Evolutionary conservation across 2,329 filamentous ascomycete species (phyloP), one percentile per base, ranked within the genome.

Genomic region (Colletotrichum tabaci): DNA sequence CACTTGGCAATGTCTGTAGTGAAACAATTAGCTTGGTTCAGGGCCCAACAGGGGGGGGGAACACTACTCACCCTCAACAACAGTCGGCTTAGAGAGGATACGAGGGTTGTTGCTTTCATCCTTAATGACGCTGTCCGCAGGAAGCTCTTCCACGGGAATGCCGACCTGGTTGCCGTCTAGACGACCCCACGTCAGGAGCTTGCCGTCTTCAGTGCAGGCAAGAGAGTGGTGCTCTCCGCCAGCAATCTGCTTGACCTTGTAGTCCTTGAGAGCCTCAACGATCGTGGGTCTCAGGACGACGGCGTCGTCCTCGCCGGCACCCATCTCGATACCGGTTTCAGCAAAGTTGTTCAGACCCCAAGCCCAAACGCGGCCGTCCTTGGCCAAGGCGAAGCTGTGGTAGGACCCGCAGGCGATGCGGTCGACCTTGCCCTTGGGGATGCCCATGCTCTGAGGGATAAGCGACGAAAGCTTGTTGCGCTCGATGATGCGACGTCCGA

Each of bases 301-400:
- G 44, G 92, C 92, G 74, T 92, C 90, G 63, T 92, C 90, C 69
- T 92, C 89, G 42, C 91, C 92, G 16, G 89, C 90, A 65, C 87
- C 86, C 53, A 89, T 87, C 18, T 86, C 84, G 70, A 80, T 76
- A 71, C 92, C 94, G 18, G 93, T 93, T 83, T 97, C 92, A 74
- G 92, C 93, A 81, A 93, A 97, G 82, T 93, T 95, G 87, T 97
- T 97, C 40, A 96, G 85, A 30, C 95, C 94, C 94, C 94, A 97
- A 0, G 91, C 89, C 82, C 91, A 96, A 42, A 96, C 92, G 40
- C 89, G 87, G 49, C 91, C 93, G 16, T 89, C 87, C 68, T 89
- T 87, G 81, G 92, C 90, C 57, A 97, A 86, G 21, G 94, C 94
- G 76, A 97, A 96, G 76, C 91, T 93, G 84, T 97, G 94, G 82